phyloP scores from a whole-genome alignment of 257 asterid species.

The Handroanthus guayacan region DNA sequence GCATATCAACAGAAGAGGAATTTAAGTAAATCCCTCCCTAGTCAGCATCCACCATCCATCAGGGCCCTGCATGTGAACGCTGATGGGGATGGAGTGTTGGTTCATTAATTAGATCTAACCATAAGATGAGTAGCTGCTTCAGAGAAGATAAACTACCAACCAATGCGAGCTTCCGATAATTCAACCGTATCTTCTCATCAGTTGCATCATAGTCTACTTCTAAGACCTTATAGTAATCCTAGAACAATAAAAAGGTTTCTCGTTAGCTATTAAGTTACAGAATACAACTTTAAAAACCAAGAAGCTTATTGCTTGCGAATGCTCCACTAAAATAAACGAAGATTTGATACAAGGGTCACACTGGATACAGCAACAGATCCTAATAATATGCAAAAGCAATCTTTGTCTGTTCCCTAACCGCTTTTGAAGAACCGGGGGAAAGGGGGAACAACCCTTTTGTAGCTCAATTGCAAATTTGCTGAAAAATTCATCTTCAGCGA shows the following conservation, averaged over 20 bases:
- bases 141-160: conserved; percentile 47
- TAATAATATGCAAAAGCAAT: no score
- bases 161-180: conserved; percentile 73
- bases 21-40: conserved; percentile 8
- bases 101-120: conserved; percentile 24
- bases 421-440: no score
- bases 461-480: no score
- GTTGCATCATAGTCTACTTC: conserved; percentile 77
- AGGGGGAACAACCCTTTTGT: no score
- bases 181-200: conserved; percentile 66
- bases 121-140: conserved; percentile 7
- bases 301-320: not conserved
- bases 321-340: not conserved
- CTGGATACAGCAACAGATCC: not conserved
- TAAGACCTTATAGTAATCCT: conserved; percentile 75
- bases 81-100: not conserved
- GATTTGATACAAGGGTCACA: not conserved
- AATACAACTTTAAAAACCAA: not conserved
- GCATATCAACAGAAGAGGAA: conserved; percentile 39
- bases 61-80: conserved; percentile 1
- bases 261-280: not conserved
- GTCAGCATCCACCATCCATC: conserved; percentile 21
- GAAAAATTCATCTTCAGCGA: no score
- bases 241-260: conserved; percentile 30
- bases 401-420: no score